Percentiles rank a stretch among this genome's conserved stretches.
Evolutionary conservation across 352 stramenopile species (phyloP).

Genomic region (Phytophthora idaei): DNA sequence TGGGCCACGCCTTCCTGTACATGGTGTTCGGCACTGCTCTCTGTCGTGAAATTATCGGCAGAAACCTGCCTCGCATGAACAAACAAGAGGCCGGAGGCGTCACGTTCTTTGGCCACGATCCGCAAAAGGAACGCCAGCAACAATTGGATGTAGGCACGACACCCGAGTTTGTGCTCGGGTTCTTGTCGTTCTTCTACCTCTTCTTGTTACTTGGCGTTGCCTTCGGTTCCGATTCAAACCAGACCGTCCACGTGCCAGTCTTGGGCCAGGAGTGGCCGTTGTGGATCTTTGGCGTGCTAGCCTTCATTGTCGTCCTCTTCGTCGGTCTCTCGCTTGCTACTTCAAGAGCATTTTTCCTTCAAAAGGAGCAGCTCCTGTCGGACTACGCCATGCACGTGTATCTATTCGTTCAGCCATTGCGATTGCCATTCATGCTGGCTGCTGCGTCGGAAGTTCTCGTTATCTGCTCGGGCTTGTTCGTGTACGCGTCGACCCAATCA

Average conservation of each 20-base stretch:
- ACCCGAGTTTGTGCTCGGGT: conserved; percentile 82
- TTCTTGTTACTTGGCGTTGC: conserved; percentile 81
- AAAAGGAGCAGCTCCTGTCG: conserved; percentile 76
- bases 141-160: conserved; percentile 81
- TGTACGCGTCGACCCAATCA: conserved; percentile 78
- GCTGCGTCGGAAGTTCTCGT: conserved; percentile 80
- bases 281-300: conserved; percentile 87
- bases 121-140: conserved; percentile 51
- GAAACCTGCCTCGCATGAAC: conserved; percentile 83
- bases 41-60: conserved; percentile 82
- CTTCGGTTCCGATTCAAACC: conserved; percentile 63
- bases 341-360: conserved; percentile 81
- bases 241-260: conserved; percentile 56
- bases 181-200: conserved; percentile 88
- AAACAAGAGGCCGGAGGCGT: conserved; percentile 81
- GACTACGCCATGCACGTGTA: conserved; percentile 83
- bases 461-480: conserved; percentile 81
- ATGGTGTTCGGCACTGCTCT: conserved; percentile 82
- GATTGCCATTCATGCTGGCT: conserved; percentile 81
- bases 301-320: conserved; percentile 86
- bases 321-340: conserved; percentile 73
- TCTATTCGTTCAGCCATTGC: conserved; percentile 62
- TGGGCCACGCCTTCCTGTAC: conserved; percentile 81
- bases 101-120: conserved; percentile 85
- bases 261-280: conserved; percentile 75